Percentiles rank a stretch among this genome's conserved stretches.
Evolutionary conservation across 495 filamentous ascomycete genomes (phyloP).

Genomic region (Penicillium malachiteum): DNA sequence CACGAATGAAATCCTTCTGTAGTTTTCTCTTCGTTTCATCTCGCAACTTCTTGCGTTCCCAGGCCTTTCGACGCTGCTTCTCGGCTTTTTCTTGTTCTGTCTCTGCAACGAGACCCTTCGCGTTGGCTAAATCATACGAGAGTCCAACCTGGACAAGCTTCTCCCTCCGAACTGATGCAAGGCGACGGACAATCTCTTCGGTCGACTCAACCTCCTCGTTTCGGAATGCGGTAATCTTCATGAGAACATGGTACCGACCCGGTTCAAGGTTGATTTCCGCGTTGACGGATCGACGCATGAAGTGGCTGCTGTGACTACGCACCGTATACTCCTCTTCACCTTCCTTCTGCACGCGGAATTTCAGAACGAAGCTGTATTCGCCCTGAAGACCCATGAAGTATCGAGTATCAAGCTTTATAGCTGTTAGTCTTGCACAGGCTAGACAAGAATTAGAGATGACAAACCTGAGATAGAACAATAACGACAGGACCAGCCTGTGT

Average conservation of each 20-base stretch:
- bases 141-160: constrained; percentile 81
- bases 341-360: constrained; percentile 79
- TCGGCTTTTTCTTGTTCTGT: constrained; percentile 61
- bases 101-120: constrained; percentile 67
- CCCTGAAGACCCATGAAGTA: constrained; percentile 84
- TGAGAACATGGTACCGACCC: constrained; percentile 74
- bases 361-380: constrained; percentile 74
- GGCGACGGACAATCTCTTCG: constrained; percentile 65
- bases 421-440: constrained; percentile 4
- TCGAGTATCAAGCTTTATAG: constrained; percentile 64
- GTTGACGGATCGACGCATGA: constrained; percentile 75
- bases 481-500: constrained; percentile 67
- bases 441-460: background rate
- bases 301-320: constrained; percentile 67
- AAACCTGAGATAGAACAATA: constrained; percentile 71
- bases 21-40: constrained; percentile 43
- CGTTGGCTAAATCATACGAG: constrained; percentile 81
- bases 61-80: constrained; percentile 44
- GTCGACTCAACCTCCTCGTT: constrained; percentile 49
- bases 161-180: constrained; percentile 63
- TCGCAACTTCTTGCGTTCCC: constrained; percentile 41
- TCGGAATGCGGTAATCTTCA: constrained; percentile 74
- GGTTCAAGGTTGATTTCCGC: constrained; percentile 80
- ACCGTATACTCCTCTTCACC: constrained; percentile 83
- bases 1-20: constrained; percentile 53